These are phyloP conservation scores for Phytophthora quininea DNA, from an alignment of 352 stramenopile species.

Conservation along the genomic window DNA sequence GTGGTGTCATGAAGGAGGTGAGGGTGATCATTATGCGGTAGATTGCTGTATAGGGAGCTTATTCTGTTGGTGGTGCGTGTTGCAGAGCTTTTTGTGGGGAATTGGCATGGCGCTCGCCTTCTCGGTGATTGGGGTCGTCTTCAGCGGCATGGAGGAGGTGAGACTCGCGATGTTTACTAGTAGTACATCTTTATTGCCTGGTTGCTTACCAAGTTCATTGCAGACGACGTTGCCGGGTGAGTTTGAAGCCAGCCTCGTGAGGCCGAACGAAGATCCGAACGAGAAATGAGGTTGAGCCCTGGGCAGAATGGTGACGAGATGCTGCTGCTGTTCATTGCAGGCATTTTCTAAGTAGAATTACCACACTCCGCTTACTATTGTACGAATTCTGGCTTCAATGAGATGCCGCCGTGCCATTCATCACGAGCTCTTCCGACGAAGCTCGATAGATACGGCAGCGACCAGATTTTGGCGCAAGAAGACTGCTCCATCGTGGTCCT, in stretches of 20 bases:
- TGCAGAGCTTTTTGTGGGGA: constrained; percentile 80
- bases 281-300: neutral
- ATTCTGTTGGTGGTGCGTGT: neutral
- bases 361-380: constrained; percentile 24
- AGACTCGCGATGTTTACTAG: neutral
- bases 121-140: constrained; percentile 68
- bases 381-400: constrained; percentile 7
- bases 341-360: too few species aligned
- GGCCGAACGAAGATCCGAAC: constrained; percentile 6
- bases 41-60: neutral
- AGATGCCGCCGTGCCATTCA: neutral
- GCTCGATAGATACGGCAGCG: constrained; percentile 6
- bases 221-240: constrained; percentile 25
- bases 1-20: constrained; percentile 70
- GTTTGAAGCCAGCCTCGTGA: constrained; percentile 34
- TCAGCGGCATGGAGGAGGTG: constrained; percentile 75
- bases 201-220: constrained; percentile 6
- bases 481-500: constrained; percentile 19
- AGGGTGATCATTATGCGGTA: neutral
- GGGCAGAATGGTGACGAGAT: constrained; percentile 4
- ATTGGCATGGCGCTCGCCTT: constrained; percentile 82
- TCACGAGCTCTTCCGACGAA: constrained; percentile 39
- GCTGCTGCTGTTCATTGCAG: too few species aligned
- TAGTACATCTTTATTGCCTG: neutral
- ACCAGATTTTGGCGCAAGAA: constrained; percentile 17